phyloP scores from a whole-genome alignment of 2,329 filamentous ascomycete species.

The Aspergillus sp. region DNA sequence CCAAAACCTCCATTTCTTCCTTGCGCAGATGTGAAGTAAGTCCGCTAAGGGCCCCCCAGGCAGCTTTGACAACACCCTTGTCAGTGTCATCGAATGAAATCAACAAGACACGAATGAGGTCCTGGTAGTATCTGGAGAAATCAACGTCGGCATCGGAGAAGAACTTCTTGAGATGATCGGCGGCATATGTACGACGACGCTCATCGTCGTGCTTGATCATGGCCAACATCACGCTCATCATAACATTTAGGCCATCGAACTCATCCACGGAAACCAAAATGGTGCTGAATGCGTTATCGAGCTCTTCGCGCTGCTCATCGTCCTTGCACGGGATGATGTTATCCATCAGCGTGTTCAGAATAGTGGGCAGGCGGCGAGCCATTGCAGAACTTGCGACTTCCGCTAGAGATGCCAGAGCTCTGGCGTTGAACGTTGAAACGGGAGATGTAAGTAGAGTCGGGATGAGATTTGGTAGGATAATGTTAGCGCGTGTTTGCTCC shows the following conservation, averaged over 20 bases:
- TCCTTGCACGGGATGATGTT: constrained; percentile 76
- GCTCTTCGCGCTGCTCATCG: constrained; percentile 69
- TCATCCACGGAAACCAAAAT: constrained; percentile 93
- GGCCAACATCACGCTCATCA: constrained; percentile 88
- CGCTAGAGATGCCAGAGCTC: constrained; percentile 86
- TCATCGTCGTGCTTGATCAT: constrained; percentile 94
- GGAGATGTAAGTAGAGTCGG: constrained; percentile 88
- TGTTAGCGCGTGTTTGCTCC: constrained; percentile 89
- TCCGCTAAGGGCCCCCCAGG: constrained; percentile 82
- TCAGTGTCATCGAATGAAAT: constrained; percentile 91
- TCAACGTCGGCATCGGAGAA: constrained; percentile 78
- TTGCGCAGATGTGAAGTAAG: constrained; percentile 89
- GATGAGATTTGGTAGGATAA: constrained; percentile 93
- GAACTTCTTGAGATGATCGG: constrained; percentile 79
- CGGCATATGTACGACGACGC: constrained; percentile 73
- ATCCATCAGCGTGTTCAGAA: constrained; percentile 92
- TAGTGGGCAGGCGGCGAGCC: constrained; percentile 83
- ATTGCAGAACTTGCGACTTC: constrained; percentile 88
- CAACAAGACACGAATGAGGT: constrained; percentile 85
- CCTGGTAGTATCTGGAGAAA: constrained; percentile 93
- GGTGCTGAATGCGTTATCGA: constrained; percentile 80
- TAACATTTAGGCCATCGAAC: constrained; percentile 89
- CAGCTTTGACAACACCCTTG: constrained; percentile 77
- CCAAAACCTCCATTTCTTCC: constrained; percentile 95
- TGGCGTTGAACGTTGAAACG: constrained; percentile 92